A percentile compares a stretch with the other conserved stretches of the same genome.
phyloP scores from a whole-genome alignment of 2,329 filamentous ascomycete genomes.

The Fusarium buxicola region DNA sequence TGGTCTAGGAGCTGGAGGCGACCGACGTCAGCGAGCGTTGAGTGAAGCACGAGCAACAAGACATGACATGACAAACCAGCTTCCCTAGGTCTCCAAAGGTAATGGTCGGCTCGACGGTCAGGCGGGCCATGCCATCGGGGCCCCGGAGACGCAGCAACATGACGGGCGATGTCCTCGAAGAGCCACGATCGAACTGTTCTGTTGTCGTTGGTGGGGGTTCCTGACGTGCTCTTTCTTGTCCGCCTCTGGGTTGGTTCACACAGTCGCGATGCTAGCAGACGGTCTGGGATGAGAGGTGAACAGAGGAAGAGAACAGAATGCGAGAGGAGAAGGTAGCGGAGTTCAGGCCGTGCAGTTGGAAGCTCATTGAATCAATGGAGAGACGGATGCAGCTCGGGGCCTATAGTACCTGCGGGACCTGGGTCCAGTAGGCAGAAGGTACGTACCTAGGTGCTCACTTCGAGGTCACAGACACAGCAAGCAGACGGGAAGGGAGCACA shows the following conservation, averaged over 20 bases:
- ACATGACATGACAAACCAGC: slow-evolving; percentile 55
- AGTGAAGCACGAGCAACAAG: not conserved
- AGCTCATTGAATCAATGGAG: slow-evolving; percentile 34
- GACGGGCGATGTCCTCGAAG: slow-evolving; percentile 39
- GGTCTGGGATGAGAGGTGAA: not conserved
- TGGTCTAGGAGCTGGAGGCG: slow-evolving; percentile 64
- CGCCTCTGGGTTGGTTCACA: not conserved
- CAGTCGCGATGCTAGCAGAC: not conserved
- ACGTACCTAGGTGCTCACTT: slow-evolving; percentile 23
- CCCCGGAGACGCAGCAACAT: slow-evolving; percentile 92
- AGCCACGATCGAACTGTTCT: slow-evolving; percentile 12
- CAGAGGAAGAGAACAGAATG: not conserved
- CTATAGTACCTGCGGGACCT: too few relatives aligned
- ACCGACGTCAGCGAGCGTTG: slow-evolving; percentile 25
- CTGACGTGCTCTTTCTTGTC: slow-evolving; percentile 8
- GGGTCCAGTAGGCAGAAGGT: slow-evolving; percentile 11
- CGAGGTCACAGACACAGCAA: not conserved
- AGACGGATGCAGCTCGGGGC: slow-evolving; percentile 20
- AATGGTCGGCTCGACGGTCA: slow-evolving; percentile 79
- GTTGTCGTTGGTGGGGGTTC: slow-evolving; percentile 28
- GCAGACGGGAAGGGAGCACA: slow-evolving; percentile 30
- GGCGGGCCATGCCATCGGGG: slow-evolving; percentile 90
- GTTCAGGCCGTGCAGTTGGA: slow-evolving; percentile 28
- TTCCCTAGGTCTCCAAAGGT: slow-evolving; percentile 74
- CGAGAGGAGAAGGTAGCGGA: slow-evolving; percentile 10